Evolutionary conservation across 1,284 basidiomycete species (phyloP), one percentile per base, ranked within the genome.

Genomic region (Paramarasmius palmivorus): DNA sequence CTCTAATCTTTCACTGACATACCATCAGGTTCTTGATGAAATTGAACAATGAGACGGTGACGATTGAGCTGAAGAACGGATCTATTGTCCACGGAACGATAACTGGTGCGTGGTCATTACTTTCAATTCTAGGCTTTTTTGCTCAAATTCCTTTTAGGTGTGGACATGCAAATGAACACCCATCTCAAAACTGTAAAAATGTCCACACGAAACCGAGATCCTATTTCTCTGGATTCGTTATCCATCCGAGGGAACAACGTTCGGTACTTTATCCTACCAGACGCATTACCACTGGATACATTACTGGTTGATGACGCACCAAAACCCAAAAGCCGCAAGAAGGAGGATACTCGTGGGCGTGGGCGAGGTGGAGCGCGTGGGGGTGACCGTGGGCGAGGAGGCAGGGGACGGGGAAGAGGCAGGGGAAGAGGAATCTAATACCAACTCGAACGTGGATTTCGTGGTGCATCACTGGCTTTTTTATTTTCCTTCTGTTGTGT

Each of bases 41-140:
- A 83, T 78, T 99, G 75, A 97, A 98, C 84, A 98, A 98, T 73
- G 96, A 99, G 83, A 96, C 95, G 63, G 95, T 98, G 62, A 94
- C 95, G 60, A 88, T 99, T 71, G 95, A 99, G 78, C 84, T 99
- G 65, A 99, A 99, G 78, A 98, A 99, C 63, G 96, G 96, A 40
- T 94, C 94, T 1, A 77, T 95, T 53, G 89, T 99, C 25, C 92
- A 97, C 67, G 96, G 96, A 15, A 99, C 96, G 22, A 98, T 99
- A 69, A 98, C 95, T 32, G 95, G 95, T 95, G 62, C 59, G 84
- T 32, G 49, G 6, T 48, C 35, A 39, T 37, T 26, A 22, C 32
- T 29, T 10, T n/a, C 8, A 40, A 20, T 40, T 19, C 36, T 29
- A 42, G 26, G 45, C 22, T 49, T 25, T 37, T 29, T 53, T 41